Percentiles rank a stretch among this genome's conserved stretches.
phyloP scores from a whole-genome alignment of 805 yeast genomes.

The Ogataea methylovora region DNA sequence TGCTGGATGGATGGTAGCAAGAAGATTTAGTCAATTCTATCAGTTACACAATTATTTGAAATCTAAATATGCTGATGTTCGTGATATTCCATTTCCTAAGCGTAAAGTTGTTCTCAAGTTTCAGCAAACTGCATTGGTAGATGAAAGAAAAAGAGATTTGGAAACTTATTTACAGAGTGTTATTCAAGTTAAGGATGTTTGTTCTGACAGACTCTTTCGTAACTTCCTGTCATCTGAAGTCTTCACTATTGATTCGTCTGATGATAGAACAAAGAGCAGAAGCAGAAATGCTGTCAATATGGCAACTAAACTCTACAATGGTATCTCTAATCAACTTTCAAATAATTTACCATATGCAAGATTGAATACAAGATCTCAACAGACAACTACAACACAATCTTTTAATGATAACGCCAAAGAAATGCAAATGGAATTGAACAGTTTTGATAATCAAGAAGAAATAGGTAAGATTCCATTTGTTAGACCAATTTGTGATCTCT shows the following conservation, averaged over 20 bases:
- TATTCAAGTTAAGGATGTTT: slow-evolving; percentile 57
- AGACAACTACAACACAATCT: background rate
- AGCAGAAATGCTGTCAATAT: slow-evolving; percentile 14
- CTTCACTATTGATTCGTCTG: slow-evolving; percentile 28
- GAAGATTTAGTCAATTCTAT: slow-evolving; percentile 81
- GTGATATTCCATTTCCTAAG: slow-evolving; percentile 47
- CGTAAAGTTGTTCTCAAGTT: slow-evolving; percentile 63
- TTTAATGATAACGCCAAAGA: slow-evolving; percentile 18
- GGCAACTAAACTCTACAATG: slow-evolving; percentile 25
- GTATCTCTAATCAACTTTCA: slow-evolving; percentile 19
- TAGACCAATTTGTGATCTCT: slow-evolving; percentile 73
- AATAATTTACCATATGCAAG: background rate
- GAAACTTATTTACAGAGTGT: slow-evolving; percentile 56
- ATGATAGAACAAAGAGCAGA: slow-evolving; percentile 5
- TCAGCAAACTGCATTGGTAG: slow-evolving; percentile 56
- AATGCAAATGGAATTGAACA: slow-evolving; percentile 47
- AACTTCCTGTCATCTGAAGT: slow-evolving; percentile 71
- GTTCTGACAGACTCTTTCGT: slow-evolving; percentile 66
- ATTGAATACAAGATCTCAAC: background rate
- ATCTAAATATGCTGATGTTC: slow-evolving; percentile 41
- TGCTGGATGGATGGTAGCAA: slow-evolving; percentile 86
- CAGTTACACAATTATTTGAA: slow-evolving; percentile 60
- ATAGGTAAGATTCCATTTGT: slow-evolving; percentile 45
- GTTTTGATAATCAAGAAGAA: slow-evolving; percentile 29
- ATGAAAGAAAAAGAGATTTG: slow-evolving; percentile 52